phyloP scores from a whole-genome alignment of 2,329 filamentous ascomycete genomes.

The Phyllosticta ampelicida region DNA sequence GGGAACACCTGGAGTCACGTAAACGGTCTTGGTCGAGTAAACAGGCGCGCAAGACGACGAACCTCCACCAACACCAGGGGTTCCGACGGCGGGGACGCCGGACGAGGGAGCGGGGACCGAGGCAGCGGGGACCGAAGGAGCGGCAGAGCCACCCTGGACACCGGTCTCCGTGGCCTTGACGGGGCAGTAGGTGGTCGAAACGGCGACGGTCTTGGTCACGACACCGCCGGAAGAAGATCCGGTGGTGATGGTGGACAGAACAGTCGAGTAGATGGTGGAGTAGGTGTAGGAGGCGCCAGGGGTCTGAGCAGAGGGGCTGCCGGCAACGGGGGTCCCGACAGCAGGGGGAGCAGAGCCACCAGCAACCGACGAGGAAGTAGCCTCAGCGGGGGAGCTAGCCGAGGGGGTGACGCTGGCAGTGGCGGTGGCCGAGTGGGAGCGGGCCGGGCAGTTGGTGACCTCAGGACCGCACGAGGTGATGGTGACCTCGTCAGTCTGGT shows the following conservation, averaged over 20 bases:
- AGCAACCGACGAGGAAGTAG: slow-evolving; percentile 1
- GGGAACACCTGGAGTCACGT: slow-evolving; percentile 10
- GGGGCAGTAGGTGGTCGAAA: slow-evolving; percentile 11
- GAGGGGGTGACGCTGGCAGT: slow-evolving; percentile 1
- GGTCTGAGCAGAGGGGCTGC: not conserved
- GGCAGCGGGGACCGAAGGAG: not conserved
- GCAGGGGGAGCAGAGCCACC: slow-evolving; percentile 28
- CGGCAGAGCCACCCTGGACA: slow-evolving; percentile 1
- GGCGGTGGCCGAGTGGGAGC: slow-evolving; percentile 8
- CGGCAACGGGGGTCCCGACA: slow-evolving; percentile 39
- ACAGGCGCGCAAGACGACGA: slow-evolving; percentile 9
- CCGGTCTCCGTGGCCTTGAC: slow-evolving; percentile 10
- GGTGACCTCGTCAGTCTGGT: slow-evolving; percentile 9
- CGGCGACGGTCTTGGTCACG: slow-evolving; percentile 8
- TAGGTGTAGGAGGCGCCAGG: not conserved
- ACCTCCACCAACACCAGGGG: not conserved
- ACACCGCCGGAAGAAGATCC: not conserved
- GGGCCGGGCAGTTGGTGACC: slow-evolving; percentile 14
- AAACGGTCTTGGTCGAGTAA: slow-evolving; percentile 8
- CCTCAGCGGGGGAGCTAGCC: not conserved
- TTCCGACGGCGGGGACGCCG: slow-evolving; percentile 1
- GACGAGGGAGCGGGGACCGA: not conserved
- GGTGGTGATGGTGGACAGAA: not conserved
- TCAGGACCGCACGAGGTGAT: slow-evolving; percentile 11
- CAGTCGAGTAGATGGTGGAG: slow-evolving; percentile 1